A percentile compares a stretch with the other conserved stretches of the same genome.
phyloP scores from a whole-genome alignment of 2,329 filamentous ascomycete species.

The Penicillium sp. region DNA sequence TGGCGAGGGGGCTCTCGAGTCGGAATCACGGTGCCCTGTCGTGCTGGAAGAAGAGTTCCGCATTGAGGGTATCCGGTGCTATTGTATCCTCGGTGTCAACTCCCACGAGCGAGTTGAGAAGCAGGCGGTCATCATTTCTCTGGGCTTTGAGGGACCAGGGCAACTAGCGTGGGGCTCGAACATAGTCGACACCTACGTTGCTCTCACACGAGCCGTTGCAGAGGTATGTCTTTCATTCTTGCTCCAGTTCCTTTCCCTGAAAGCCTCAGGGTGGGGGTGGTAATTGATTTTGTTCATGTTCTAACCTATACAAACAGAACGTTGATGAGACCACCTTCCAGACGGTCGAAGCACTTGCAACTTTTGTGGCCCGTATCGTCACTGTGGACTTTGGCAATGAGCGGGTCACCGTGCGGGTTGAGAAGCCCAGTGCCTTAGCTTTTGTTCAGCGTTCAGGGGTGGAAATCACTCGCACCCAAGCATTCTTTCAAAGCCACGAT shows the following conservation, averaged over 20 bases:
- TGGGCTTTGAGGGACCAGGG: slow-evolving; percentile 32
- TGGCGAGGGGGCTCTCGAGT: slow-evolving; percentile 19
- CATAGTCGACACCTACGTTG: slow-evolving; percentile 35
- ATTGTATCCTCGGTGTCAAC: slow-evolving; percentile 49
- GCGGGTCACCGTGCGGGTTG: slow-evolving; percentile 43
- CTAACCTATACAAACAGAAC: slow-evolving; percentile 21
- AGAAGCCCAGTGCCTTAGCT: slow-evolving; percentile 47
- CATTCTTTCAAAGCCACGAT: slow-evolving; percentile 35
- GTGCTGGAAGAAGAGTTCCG: slow-evolving; percentile 35
- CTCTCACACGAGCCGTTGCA: slow-evolving; percentile 34
- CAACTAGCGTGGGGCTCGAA: slow-evolving; percentile 28
- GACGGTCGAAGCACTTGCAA: slow-evolving; percentile 48
- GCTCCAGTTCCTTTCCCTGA: not conserved
- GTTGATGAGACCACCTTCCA: slow-evolving; percentile 46
- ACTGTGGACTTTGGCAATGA: slow-evolving; percentile 42
- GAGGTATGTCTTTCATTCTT: slow-evolving; percentile 26
- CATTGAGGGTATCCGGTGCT: slow-evolving; percentile 40
- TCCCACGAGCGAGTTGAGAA: slow-evolving; percentile 47
- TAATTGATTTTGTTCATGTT: not conserved
- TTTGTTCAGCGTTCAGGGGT: slow-evolving; percentile 46
- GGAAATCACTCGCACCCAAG: slow-evolving; percentile 43
- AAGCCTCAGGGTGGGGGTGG: too few species aligned
- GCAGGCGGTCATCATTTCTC: slow-evolving; percentile 42
- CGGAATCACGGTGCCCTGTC: slow-evolving; percentile 20
- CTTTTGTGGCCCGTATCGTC: slow-evolving; percentile 42